Evolutionary conservation across 768 basidiomycete genomes (phyloP).

Genomic region (Amanita molliuscula): DNA sequence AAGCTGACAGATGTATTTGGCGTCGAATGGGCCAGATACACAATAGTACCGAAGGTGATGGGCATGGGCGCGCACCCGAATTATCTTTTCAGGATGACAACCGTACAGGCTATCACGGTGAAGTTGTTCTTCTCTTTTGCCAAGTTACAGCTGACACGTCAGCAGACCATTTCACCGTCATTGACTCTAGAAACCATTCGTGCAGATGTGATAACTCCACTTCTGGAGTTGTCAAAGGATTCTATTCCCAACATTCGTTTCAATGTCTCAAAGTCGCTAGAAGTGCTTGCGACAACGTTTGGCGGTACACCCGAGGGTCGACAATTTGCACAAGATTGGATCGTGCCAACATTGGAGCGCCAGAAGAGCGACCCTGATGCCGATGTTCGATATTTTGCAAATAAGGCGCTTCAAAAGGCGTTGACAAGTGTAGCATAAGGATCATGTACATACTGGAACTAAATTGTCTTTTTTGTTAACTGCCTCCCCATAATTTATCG

Average conservation of each 20-base stretch:
- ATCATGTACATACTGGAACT: background rate
- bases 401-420: conserved; percentile 63
- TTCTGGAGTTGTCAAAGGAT: conserved; percentile 76
- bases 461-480: background rate
- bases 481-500: background rate
- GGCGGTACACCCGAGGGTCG: conserved; percentile 56
- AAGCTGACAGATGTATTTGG: conserved; percentile 98
- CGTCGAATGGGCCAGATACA: conserved; percentile 89
- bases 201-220: conserved; percentile 73
- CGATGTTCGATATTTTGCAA: conserved; percentile 92
- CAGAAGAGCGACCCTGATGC: conserved; percentile 86
- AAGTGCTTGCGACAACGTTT: conserved; percentile 73
- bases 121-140: conserved; percentile 10
- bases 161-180: conserved; percentile 88
- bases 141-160: conserved; percentile 4
- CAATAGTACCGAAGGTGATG: conserved; percentile 95
- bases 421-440: conserved; percentile 9
- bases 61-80: conserved; percentile 96
- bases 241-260: conserved; percentile 99
- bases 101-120: conserved; percentile 96
- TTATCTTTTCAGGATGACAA: conserved; percentile 97
- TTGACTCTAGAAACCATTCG: conserved; percentile 77
- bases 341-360: conserved; percentile 78
- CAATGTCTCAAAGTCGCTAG: conserved; percentile 93
- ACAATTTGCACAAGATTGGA: conserved; percentile 60